These are phyloP conservation scores for Neofusicoccum ribis DNA, from an alignment of 2,329 filamentous ascomycete genomes.

Conservation along the genomic window DNA sequence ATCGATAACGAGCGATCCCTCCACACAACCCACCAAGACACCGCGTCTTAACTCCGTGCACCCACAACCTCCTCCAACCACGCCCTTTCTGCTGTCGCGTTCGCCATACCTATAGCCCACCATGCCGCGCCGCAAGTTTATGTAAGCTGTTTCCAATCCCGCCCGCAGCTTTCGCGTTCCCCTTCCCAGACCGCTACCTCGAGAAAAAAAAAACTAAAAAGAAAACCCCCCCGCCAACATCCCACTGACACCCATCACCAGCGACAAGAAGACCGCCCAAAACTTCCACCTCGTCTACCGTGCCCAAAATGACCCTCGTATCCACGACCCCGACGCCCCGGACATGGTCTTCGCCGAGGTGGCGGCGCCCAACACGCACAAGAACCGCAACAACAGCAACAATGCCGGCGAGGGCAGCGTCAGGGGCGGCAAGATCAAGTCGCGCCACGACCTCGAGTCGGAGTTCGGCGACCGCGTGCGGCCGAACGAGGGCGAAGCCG, in stretches of 20 bases:
- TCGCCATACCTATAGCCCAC: neutral
- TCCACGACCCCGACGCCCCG: conserved; percentile 86
- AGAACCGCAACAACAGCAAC: conserved; percentile 20
- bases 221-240: neutral
- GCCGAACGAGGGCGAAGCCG: conserved; percentile 92
- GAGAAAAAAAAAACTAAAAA: neutral
- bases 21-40: conserved; percentile 8
- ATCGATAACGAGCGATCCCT: conserved; percentile 6
- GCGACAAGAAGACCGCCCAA: conserved; percentile 87
- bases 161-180: neutral
- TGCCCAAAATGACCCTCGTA: conserved; percentile 94
- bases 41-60: conserved; percentile 10
- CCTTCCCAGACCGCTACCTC: neutral
- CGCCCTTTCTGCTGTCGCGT: neutral
- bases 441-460: conserved; percentile 73
- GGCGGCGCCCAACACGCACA: conserved; percentile 37
- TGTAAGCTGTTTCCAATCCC: conserved; percentile 52
- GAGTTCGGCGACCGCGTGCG: conserved; percentile 70
- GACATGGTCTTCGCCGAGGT: conserved; percentile 85
- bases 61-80: neutral
- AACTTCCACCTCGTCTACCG: conserved; percentile 95
- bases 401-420: conserved; percentile 25
- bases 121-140: conserved; percentile 67
- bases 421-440: conserved; percentile 56
- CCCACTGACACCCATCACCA: conserved; percentile 42